Evolutionary conservation across 768 basidiomycete species (phyloP), one percentile per base, ranked within the genome.

Genomic region (Kondoa malvinella): DNA sequence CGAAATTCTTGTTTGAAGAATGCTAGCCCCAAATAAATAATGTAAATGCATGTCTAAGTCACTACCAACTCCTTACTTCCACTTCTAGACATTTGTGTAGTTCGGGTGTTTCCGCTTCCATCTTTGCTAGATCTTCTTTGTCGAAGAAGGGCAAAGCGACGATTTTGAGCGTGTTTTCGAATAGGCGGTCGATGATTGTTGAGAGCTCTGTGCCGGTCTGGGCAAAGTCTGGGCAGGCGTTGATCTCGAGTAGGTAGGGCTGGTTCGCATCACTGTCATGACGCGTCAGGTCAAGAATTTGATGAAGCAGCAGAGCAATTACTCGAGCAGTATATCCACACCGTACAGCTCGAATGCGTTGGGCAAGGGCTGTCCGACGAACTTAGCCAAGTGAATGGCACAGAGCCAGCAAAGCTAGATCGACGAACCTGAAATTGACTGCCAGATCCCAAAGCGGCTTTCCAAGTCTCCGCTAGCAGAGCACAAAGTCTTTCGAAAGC

Each of bases 341-440:
- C 95, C 95, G 74, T 86, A 97, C 17, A 97, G 82, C 76, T 97
- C 94, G 74, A 96, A 97, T 0, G 88, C 89, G 75, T 96, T 96
- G 0, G 88, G 86, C 26, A 91, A 76, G 1, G 87, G 82, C 88
- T 95, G 75, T 50, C 73, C 12, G 27, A 4, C n/a, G 8, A 29
- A 25, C 27, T 21, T 27, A 56, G 31, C 31, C 32, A n/a, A 12
- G 29, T 2, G 15, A 17, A 16, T n/a, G 58, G 25, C 34, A 57
- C 25, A 29, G 27, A 1, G 17, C 34, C 58, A 8, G n/a, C 68
- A 31, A 57, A 32, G 33, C 30, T 17, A 64, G 56, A 32, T 16
- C 12, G 56, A 71, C 79, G 57, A 74, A 84, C 91, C 82, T 92
- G 89, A 73, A 92, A 92, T 76, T 92, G 85, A 27, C 89, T 87